A percentile compares a stretch with the other conserved stretches of the same genome.
Evolutionary conservation across 768 basidiomycete species (phyloP).

Genomic region (Suillus subaureus): DNA sequence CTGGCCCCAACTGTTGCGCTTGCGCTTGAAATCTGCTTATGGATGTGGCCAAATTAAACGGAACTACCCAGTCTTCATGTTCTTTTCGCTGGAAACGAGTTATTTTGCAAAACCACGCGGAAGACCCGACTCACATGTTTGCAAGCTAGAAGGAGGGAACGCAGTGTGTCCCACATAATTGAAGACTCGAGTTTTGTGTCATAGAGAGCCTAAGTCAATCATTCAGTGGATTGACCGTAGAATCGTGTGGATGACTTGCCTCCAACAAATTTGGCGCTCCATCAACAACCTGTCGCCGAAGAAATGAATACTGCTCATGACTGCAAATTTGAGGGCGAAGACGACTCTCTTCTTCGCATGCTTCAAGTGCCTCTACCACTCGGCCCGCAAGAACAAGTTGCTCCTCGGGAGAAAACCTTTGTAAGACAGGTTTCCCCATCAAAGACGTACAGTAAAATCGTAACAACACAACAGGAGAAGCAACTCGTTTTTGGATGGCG

Average conservation of each 20-base stretch:
- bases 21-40: slow-evolving; percentile 35
- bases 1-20: slow-evolving; percentile 23
- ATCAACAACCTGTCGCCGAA: slow-evolving; percentile 52
- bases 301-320: slow-evolving; percentile 33
- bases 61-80: slow-evolving; percentile 43
- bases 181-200: slow-evolving; percentile 27
- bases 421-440: slow-evolving; percentile 48
- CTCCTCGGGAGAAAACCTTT: slow-evolving; percentile 45
- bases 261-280: slow-evolving; percentile 50
- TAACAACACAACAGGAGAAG: slow-evolving; percentile 48
- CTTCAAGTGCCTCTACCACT: slow-evolving; percentile 46
- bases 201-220: slow-evolving; percentile 17
- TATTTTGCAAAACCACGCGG: slow-evolving; percentile 20
- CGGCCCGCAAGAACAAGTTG: slow-evolving; percentile 48
- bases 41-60: slow-evolving; percentile 40
- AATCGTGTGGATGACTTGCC: slow-evolving; percentile 30
- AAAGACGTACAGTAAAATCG: slow-evolving; percentile 52
- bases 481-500: slow-evolving; percentile 42
- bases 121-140: slow-evolving; percentile 26
- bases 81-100: slow-evolving; percentile 44
- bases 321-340: slow-evolving; percentile 27
- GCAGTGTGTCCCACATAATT: slow-evolving; percentile 28
- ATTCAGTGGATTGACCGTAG: slow-evolving; percentile 11
- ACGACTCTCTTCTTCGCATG: slow-evolving; percentile 35
- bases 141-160: slow-evolving; percentile 23